Evolutionary conservation across 495 filamentous ascomycete genomes (phyloP), one percentile per base, ranked within the genome.

Genomic region (Xylaria longipes): DNA sequence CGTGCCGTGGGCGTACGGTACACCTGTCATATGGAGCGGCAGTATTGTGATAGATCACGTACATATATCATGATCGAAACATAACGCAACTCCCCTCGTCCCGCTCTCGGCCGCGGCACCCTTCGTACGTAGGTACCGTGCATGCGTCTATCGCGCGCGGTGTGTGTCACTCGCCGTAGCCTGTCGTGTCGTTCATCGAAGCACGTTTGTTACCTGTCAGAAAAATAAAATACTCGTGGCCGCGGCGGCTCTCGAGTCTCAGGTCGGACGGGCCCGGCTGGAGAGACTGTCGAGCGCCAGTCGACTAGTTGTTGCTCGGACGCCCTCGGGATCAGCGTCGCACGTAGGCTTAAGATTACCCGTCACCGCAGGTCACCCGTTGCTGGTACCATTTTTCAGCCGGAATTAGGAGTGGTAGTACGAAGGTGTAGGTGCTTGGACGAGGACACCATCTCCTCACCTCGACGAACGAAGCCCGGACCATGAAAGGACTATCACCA

Each of bases 31-130:
- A 12, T 41, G 39, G 1, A 12, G 39, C 9, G 39, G 11, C 9
- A 41, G 2, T 45, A 45, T 45, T 45, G 41, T 45, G 41, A 45
- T 17, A 45, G 41, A 45, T 45, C 41, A 45, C 41, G 41, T 45
- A 45, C 41, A 69, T 35, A 61, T 46, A 61, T 69, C 56, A 69
- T 69, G 56, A 61, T 69, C 41, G 31, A 48, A 31, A 11, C 29
- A 52, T 6, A 12, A 52, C 33, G 20, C 33, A 56, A 56, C 52
- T 27, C n/a, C n/a, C 6, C 22, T 20, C 41, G 15, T 61, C 39
- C 66, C 37, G 52, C 54, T 69, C 54, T 69, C 66, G 66, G 66
- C 66, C 66, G 66, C 39, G 33, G 41, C 11, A 5, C 2, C 12
- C 33, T 43, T 68, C 65, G 50, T 45, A 41, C 65, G 65, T 68